Evolutionary conservation across 2,329 filamentous ascomycete genomes (phyloP), one percentile per base, ranked within the genome.

Genomic region (Neospermospora avenae): DNA sequence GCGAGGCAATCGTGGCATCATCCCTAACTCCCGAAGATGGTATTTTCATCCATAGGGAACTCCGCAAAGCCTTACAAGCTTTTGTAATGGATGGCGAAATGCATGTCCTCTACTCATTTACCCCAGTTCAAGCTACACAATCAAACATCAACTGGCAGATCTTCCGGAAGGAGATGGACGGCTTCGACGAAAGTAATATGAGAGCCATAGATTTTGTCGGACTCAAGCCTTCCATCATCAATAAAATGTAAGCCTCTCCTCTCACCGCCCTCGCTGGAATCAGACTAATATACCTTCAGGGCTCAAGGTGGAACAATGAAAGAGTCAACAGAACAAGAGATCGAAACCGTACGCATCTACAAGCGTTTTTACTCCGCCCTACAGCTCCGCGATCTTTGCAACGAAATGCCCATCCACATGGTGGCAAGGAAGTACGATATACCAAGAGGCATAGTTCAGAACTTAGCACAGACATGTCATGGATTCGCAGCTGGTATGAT

Each of bases 21-120:
- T 85, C 86, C 1, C 81, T 93, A 37, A 84, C 88, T 54, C 89
- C 88, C 0, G 87, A 90, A 60, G 89, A 92, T 67, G 89, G 89
- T 0, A 74, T 90, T 1, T 92, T 91, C 67, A 80, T 92, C 18
- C 78, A 91, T 66, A 78, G 83, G 48, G 89, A 93, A 72, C 77
- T 92, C 51, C 80, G 80, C 59, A 81, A 81, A 65, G 87, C 89
- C 0, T 77, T 92, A 2, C 78, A 82, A 62, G 87, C 86, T 1
- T 92, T 93, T 68, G 89, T 91, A 13, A 86, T 93, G 83, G 88
- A 92, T 69, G 86, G 88, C 3, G 89, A 93, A 63, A 87, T 93
- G 85, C 89, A 92, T 68, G 81, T 90, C 13, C 80, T 91, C 49
- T 93, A 92, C 70, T 85, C 84, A 39, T 91, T 92, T 64, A 91